These are phyloP conservation scores for Cicer arietinum DNA, from an alignment of 306 rosid species.

Conservation along the genomic window DNA sequence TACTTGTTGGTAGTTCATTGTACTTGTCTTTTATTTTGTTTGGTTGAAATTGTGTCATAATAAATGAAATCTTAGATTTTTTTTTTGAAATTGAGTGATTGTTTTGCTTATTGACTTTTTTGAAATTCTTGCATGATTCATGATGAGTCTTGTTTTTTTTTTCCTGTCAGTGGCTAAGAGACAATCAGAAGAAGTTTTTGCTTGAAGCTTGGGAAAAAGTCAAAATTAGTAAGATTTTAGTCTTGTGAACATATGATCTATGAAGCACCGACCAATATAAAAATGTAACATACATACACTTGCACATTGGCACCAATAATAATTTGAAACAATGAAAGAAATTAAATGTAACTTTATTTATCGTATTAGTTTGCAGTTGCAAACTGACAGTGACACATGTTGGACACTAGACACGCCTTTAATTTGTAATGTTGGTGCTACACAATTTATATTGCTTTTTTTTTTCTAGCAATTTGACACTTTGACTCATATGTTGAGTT, in stretches of 20 bases:
- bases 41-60: too few relatives aligned
- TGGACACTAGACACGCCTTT: too few relatives aligned
- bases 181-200: conserved; percentile 61
- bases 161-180: conserved; percentile 46
- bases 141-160: neutral
- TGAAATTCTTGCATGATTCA: neutral
- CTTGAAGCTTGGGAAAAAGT: conserved; percentile 87
- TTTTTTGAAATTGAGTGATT: neutral
- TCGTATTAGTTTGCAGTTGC: too few relatives aligned
- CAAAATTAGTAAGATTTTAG: conserved; percentile 69
- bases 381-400: too few relatives aligned
- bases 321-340: too few relatives aligned
- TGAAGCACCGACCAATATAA: neutral
- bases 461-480: too few relatives aligned
- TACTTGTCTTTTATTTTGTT: too few relatives aligned
- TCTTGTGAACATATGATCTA: conserved; percentile 7
- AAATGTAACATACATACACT: too few relatives aligned
- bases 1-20: too few relatives aligned
- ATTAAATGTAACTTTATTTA: too few relatives aligned
- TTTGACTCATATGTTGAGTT: neutral
- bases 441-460: neutral
- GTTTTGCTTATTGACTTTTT: neutral
- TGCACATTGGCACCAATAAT: too few relatives aligned
- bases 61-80: too few relatives aligned
- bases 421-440: neutral